Evolutionary conservation across 2,329 filamentous ascomycete genomes (phyloP).

Genomic region (Fusarium tuaranense): DNA sequence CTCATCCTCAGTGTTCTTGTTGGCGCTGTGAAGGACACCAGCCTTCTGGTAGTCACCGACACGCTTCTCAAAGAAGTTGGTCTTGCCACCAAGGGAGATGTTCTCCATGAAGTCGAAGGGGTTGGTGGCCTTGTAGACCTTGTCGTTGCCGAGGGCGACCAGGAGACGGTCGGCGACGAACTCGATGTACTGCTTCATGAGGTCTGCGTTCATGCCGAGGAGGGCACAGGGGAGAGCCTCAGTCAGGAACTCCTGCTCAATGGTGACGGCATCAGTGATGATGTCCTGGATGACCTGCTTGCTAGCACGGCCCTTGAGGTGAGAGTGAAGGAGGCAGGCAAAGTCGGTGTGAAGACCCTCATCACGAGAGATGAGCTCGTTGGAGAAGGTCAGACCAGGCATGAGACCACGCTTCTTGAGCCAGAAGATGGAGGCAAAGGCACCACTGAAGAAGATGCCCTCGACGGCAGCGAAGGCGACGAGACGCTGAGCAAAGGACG

Average conservation of each 20-base stretch:
- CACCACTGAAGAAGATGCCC: slow-evolving; percentile 99
- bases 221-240: slow-evolving; percentile 93
- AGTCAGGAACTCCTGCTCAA: slow-evolving; percentile 98
- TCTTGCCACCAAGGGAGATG: slow-evolving; percentile 98
- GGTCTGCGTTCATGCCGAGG: slow-evolving; percentile 94
- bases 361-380: slow-evolving; percentile 99
- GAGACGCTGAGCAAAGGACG: slow-evolving; percentile 93
- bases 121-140: slow-evolving; percentile 92
- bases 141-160: slow-evolving; percentile 91
- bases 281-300: slow-evolving; percentile 85
- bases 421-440: slow-evolving; percentile 99
- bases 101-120: slow-evolving; percentile 99
- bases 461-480: slow-evolving; percentile 98
- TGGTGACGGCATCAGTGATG: slow-evolving; percentile 92
- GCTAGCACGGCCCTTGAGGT: slow-evolving; percentile 90
- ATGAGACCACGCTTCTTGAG: slow-evolving; percentile 99
- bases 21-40: slow-evolving; percentile 90
- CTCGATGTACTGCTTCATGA: slow-evolving; percentile 99
- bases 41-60: slow-evolving; percentile 99
- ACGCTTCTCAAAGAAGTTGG: slow-evolving; percentile 99
- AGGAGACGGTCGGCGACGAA: slow-evolving; percentile 97
- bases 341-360: slow-evolving; percentile 99
- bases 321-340: slow-evolving; percentile 96
- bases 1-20: slow-evolving; percentile 73
- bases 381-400: slow-evolving; percentile 98